Percentiles rank a stretch among this genome's conserved stretches.
Conservation (phyloP, 768 basidiomycete species). For the Leucocoprinus sp. region DNA sequence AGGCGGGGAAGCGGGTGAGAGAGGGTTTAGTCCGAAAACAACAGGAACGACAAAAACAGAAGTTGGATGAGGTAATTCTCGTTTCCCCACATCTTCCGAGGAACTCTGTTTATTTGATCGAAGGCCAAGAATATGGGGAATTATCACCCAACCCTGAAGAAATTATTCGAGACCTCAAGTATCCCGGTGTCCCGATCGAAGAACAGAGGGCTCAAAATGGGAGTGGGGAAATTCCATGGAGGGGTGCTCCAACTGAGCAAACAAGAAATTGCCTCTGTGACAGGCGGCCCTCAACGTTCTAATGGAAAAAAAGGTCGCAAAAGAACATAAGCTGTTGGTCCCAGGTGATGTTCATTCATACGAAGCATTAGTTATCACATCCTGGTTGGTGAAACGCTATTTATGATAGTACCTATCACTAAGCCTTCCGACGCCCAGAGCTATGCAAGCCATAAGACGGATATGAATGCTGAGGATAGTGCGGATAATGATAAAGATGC, state of each 20-base stretch:
- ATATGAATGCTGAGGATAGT: background rate
- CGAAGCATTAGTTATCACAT: background rate
- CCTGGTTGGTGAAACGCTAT: background rate
- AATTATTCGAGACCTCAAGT: constrained; percentile 36
- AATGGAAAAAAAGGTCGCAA: constrained; percentile 15
- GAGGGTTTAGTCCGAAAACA: constrained; percentile 62
- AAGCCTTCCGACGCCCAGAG: constrained; percentile 2
- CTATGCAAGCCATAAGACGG: constrained; percentile 2
- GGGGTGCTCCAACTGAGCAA: constrained; percentile 60
- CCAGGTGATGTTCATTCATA: too few species aligned
- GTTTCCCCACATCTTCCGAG: constrained; percentile 14
- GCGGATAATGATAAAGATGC: background rate
- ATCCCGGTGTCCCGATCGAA: constrained; percentile 34
- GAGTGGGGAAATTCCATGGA: constrained; percentile 66
- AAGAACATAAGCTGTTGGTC: constrained; percentile 12
- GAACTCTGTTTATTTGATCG: background rate
- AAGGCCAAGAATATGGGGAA: constrained; percentile 82
- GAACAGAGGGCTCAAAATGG: constrained; percentile 65
- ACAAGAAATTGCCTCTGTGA: constrained; percentile 44
- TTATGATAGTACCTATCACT: background rate
- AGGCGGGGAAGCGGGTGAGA: constrained; percentile 63
- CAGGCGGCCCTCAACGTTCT: constrained; percentile 18
- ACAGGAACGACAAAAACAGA: constrained; percentile 41
- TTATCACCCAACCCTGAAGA: constrained; percentile 75
- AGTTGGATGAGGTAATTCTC: constrained; percentile 60